Evolutionary conservation across 495 filamentous ascomycete species (phyloP).

Genomic region (Aspergillus conjunctus): DNA sequence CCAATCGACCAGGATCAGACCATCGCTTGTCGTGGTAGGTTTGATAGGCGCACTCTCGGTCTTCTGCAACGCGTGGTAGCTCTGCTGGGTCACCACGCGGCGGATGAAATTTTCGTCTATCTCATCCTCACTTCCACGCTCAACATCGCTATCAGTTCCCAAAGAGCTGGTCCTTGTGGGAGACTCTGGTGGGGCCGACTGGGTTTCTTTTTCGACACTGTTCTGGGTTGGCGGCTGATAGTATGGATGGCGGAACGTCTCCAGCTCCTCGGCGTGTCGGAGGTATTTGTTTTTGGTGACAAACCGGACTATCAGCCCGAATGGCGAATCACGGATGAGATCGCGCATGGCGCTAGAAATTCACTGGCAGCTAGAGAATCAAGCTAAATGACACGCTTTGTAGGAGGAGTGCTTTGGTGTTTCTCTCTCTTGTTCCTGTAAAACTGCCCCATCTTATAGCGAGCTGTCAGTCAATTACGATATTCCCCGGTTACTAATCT

Average conservation of each 20-base stretch:
- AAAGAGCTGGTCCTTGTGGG: not conserved
- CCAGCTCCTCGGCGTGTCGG: not conserved
- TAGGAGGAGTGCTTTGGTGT: too few relatives aligned
- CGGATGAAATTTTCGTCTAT: not conserved
- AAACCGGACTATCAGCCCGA: slow-evolving; percentile 5
- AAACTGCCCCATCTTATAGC: too few relatives aligned
- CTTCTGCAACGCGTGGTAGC: not conserved
- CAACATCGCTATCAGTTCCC: not conserved
- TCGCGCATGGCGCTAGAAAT: slow-evolving; percentile 3
- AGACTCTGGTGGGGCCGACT: not conserved
- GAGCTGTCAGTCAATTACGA: too few relatives aligned
- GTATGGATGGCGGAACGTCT: not conserved
- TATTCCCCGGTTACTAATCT: too few relatives aligned
- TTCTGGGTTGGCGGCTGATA: not conserved
- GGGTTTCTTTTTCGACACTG: not conserved
- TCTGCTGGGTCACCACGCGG: slow-evolving; percentile 1
- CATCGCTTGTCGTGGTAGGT: not conserved
- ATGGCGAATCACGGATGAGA: slow-evolving; percentile 7
- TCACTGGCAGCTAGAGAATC: too few relatives aligned
- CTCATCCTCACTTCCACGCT: not conserved
- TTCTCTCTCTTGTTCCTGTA: too few relatives aligned
- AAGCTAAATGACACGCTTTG: too few relatives aligned
- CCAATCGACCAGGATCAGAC: slow-evolving; percentile 5
- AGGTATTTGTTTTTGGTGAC: not conserved
- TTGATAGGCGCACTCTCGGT: slow-evolving; percentile 1